phyloP scores from a whole-genome alignment of 108 stramenopile species.

The Skeletonema costatum region DNA sequence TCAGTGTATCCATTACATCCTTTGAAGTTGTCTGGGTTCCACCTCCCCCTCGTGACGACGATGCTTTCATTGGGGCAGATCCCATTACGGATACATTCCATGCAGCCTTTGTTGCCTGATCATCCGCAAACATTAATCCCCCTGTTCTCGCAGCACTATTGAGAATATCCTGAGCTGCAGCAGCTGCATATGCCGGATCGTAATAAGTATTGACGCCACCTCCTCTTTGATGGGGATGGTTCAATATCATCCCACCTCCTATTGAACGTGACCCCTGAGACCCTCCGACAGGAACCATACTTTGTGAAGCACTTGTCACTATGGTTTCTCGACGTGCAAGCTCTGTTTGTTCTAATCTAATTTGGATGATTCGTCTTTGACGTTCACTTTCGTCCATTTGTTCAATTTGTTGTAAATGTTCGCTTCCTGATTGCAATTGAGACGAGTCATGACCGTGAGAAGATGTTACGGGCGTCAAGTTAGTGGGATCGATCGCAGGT shows the following conservation, averaged over 20 bases:
- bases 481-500: conserved; percentile 5
- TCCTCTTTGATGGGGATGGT: conserved; percentile 10
- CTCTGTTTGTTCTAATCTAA: conserved; percentile 39
- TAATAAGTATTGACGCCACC: conserved; percentile 39
- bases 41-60: background rate
- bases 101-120: conserved; percentile 35
- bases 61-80: conserved; percentile 4
- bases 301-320: conserved; percentile 28
- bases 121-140: conserved; percentile 33
- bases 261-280: background rate
- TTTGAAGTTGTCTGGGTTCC: background rate
- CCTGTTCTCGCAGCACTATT: conserved; percentile 31
- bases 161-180: conserved; percentile 44
- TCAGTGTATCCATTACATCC: conserved; percentile 28
- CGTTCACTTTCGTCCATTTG: conserved; percentile 33
- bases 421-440: background rate
- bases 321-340: conserved; percentile 41
- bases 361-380: conserved; percentile 32
- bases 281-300: conserved; percentile 39
- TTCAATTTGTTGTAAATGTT: conserved; percentile 4
- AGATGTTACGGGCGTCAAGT: conserved; percentile 1
- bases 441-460: conserved; percentile 9
- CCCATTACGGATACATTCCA: conserved; percentile 28
- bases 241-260: conserved; percentile 13
- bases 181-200: conserved; percentile 41